These are phyloP conservation scores for Leishmania turanica DNA, from an alignment of 208 protist species.

Conservation along the genomic window DNA sequence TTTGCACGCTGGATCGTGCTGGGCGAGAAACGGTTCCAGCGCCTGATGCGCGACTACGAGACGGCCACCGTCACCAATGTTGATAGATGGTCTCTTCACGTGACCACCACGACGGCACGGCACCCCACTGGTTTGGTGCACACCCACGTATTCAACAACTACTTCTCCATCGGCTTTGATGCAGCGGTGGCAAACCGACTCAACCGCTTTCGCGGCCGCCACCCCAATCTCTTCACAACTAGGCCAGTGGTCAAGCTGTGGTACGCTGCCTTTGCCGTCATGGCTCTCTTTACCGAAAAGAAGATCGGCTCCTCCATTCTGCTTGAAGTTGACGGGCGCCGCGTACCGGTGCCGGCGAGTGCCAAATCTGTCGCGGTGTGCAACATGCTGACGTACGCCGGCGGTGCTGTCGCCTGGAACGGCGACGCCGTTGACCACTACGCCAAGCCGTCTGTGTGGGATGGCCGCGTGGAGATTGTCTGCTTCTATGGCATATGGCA, in stretches of 20 bases:
- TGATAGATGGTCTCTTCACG: constrained; percentile 42
- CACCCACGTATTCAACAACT: constrained; percentile 57
- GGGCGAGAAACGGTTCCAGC: constrained; percentile 35
- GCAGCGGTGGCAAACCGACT: constrained; percentile 44
- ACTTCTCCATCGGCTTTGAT: constrained; percentile 76
- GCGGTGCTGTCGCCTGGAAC: constrained; percentile 54
- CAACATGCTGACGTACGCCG: constrained; percentile 66
- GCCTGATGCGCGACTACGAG: constrained; percentile 28
- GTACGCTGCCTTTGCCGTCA: constrained; percentile 56
- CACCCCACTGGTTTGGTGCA: constrained; percentile 2
- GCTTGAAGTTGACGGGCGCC: constrained; percentile 39
- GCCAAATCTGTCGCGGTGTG: constrained; percentile 57
- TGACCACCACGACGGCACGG: constrained; percentile 17
- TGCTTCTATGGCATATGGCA: constrained; percentile 65
- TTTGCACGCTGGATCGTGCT: constrained; percentile 53
- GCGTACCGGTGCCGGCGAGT: constrained; percentile 32
- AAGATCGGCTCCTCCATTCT: constrained; percentile 14
- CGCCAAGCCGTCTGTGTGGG: constrained; percentile 33
- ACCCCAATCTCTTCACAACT: constrained; percentile 43
- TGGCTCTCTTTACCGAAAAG: constrained; percentile 37
- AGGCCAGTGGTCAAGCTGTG: constrained; percentile 62
- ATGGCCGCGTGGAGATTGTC: constrained; percentile 50
- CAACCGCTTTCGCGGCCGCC: constrained; percentile 37
- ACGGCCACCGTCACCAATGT: constrained; percentile 31
- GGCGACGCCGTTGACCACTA: constrained; percentile 18